These are phyloP conservation scores for Cytospora paraplurivora DNA, from an alignment of 2,329 filamentous ascomycete species.

Conservation along the genomic window DNA sequence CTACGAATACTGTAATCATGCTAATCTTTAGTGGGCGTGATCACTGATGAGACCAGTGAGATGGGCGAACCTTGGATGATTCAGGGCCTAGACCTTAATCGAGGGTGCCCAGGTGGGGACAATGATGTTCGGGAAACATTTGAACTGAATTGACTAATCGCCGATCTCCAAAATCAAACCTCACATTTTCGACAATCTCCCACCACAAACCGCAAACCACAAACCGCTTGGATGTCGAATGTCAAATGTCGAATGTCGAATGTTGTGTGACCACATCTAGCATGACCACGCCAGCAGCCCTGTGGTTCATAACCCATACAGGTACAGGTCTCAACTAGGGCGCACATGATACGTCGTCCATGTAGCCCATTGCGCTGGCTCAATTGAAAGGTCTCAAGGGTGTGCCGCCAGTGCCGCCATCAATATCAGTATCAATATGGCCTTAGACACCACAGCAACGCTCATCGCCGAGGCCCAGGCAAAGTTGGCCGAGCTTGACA, in stretches of 20 bases:
- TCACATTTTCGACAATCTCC: conserved; percentile 23
- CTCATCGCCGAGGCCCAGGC: conserved; percentile 55
- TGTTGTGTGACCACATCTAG: conserved; percentile 12
- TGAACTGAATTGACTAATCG: background rate
- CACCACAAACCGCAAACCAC: conserved; percentile 7
- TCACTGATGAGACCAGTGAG: background rate
- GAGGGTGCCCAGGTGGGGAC: background rate
- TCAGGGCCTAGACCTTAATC: background rate
- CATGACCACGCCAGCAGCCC: conserved; percentile 9
- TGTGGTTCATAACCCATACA: conserved; percentile 10
- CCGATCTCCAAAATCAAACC: conserved; percentile 5
- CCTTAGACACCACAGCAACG: conserved; percentile 34
- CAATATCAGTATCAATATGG: conserved; percentile 8
- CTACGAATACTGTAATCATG: background rate
- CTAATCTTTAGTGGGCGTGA: conserved; percentile 1
- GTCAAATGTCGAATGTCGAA: background rate
- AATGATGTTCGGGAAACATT: background rate
- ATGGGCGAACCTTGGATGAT: background rate
- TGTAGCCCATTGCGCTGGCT: conserved; percentile 3
- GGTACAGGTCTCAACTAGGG: conserved; percentile 2
- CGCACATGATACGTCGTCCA: background rate
- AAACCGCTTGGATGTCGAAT: too few species aligned
- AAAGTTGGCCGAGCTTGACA: conserved; percentile 59
- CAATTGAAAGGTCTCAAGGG: conserved; percentile 10
- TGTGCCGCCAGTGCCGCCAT: background rate